Evolutionary conservation across 371 early-diverging fungal species (phyloP), one percentile per base, ranked within the genome.

Genomic region (Circinella umbellata): DNA sequence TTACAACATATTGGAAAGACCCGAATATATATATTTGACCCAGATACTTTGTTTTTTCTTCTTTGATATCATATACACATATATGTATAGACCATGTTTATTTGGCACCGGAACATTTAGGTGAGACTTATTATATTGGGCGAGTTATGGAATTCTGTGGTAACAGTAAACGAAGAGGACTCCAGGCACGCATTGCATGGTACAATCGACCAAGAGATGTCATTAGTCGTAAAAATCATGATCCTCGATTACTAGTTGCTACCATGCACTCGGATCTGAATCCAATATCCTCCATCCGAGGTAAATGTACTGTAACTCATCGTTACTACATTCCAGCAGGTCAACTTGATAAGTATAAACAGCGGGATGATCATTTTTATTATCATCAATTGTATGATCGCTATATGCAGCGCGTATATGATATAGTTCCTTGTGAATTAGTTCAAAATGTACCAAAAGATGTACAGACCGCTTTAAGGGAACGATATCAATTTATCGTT

Each of bases 181-280:
- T 87, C 48, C 88, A 80, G 68, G 90, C 80, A 51, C 88, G 84
- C 68, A 84, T 94, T 72, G 95, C 93, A 34, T 93, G 93, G 94
- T 95, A 90, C 71, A 93, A 92, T 71, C 86, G 96, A 10, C 91
- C 93, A 5, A 86, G 88, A 60, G 95, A 96, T 74, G 87, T 95
- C 67, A 83, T 90, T 64, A 77, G 83, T n/a, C 86, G 91, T 10
- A 90, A 87, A 64, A 80, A 84, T 14, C 84, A 89, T 64, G 95
- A 95, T 82, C 85, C 90, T 42, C 86, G 92, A 5, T 78, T 92
- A 7, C 78, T 96, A 37, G 83, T 95, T 7, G 96, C 96, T 7
- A 93, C 94, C 38, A 95, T 96, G 95, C 91, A 95, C 80, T 89
- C 92, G 15, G 95, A 95, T 72, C 73, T 93, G 73, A 91, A 94